Evolutionary conservation across 176 grass and related monocot genomes (phyloP), one percentile per base, ranked within the genome.

Genomic region (Alopecurus myosuroides): DNA sequence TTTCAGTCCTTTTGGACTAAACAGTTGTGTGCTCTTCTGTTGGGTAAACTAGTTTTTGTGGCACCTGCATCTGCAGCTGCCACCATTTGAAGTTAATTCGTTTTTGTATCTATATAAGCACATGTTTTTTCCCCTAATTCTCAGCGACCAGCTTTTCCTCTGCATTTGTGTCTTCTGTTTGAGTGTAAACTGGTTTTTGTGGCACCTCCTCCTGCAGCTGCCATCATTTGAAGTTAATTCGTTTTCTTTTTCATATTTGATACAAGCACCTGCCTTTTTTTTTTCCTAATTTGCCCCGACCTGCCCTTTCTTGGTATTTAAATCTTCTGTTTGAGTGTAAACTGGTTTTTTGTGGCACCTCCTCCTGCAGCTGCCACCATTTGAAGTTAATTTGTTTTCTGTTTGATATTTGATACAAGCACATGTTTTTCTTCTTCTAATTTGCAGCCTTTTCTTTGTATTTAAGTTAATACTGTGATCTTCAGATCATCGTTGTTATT

Each of bases 1-100:
- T 22, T 69, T 50, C 78, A 65, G 61, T 91, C 78, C 44, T 76
- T 77, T 30, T 88, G 60, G 37, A 13, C 23, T 46, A 62, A 41
- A 36, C 15, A 53, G 11, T 65, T 51, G 30, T 50, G 46, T 64
- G 41, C 52, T 40, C 23, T 40, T 40, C 70, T 74, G 48, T 57
- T 85, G 33, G 17, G 41, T 11, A 66, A 70, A 55, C 46, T 85
- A 71, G 25, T 86, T 76, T 72, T 11, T 67, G 20, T 29, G 46
- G 20, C 18, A 72, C 14, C 30, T 73, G 10, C 2, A n/a, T 7
- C 60, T 46, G 55, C n/a, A 12, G 19, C 23, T 73, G 55, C 2
- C 71, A 74, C 25, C 62, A 33, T 57, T 10, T 65, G 37, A 74
- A 76, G 37, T 75, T 87, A 68, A 20, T 41, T 62, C 15, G 6